Conservation (phyloP, 768 basidiomycete species). For the Pleurotus platypus region DNA sequence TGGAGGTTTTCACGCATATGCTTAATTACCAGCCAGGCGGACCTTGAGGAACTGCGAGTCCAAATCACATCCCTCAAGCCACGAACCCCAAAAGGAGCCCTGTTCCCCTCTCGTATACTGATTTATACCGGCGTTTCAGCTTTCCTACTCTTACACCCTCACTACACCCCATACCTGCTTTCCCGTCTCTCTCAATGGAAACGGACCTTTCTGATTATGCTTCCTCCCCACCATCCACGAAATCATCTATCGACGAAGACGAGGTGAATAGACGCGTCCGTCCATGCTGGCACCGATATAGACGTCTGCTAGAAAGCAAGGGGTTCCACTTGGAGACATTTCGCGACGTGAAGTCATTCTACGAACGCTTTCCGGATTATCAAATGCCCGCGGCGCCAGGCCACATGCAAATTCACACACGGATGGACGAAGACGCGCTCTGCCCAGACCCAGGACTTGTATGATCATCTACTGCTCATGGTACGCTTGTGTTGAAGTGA, state of each 20-base stretch:
- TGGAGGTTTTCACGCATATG: conserved; percentile 1
- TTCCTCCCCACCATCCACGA: conserved; percentile 41
- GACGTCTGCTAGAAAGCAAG: conserved; percentile 37
- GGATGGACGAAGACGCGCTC: conserved; percentile 49
- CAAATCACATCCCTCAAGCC: conserved; percentile 1
- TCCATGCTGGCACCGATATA: conserved; percentile 63
- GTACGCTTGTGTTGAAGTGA: conserved; percentile 9
- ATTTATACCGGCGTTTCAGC: not conserved
- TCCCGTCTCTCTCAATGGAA: conserved; percentile 12
- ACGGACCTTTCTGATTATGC: conserved; percentile 22
- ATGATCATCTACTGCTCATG: conserved; percentile 20
- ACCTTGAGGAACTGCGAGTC: not conserved
- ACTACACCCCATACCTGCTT: not conserved
- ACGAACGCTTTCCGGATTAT: conserved; percentile 24
- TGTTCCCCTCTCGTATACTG: conserved; percentile 1
- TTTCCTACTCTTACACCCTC: not conserved
- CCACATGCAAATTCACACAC: conserved; percentile 19
- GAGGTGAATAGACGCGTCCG: conserved; percentile 55
- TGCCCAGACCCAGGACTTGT: conserved; percentile 75
- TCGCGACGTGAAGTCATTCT: conserved; percentile 60
- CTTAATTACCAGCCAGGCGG: conserved; percentile 2
- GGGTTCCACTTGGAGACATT: conserved; percentile 70
- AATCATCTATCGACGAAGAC: conserved; percentile 54
- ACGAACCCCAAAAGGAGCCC: conserved; percentile 5
- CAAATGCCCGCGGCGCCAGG: conserved; percentile 20